These are phyloP conservation scores for Yarrowia divulgata DNA, from an alignment of 805 yeast genomes.

Conservation along the genomic window DNA sequence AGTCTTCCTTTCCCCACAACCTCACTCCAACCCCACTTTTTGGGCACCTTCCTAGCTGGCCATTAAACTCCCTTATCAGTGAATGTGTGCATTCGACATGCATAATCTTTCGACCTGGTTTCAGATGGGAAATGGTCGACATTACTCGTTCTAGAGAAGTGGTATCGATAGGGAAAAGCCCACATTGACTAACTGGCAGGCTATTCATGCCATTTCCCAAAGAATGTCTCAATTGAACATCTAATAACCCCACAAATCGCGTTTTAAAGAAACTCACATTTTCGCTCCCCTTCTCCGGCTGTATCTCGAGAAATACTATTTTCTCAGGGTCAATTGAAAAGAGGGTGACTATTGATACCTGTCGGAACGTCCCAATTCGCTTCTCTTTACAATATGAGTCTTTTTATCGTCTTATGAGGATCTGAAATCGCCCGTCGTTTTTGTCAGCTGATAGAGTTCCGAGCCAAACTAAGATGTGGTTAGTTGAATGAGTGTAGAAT, in stretches of 20 bases:
- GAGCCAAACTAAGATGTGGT: background rate
- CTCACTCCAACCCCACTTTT: background rate
- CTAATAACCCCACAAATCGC: too few relatives aligned
- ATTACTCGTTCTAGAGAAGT: background rate
- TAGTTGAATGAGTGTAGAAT: background rate
- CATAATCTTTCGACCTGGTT: background rate
- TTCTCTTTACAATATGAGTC: background rate
- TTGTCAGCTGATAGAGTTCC: background rate
- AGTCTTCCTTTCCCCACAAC: too few relatives aligned
- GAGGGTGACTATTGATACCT: background rate
- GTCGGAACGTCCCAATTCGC: background rate
- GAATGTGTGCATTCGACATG: background rate
- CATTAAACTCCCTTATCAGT: constrained; percentile 20
- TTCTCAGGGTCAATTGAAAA: constrained; percentile 13
- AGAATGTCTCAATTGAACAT: too few relatives aligned
- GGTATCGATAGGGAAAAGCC: too few relatives aligned
- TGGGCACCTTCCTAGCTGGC: background rate
- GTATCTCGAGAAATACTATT: background rate
- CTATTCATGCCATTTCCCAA: too few relatives aligned
- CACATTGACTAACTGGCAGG: too few relatives aligned
- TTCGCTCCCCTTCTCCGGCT: background rate
- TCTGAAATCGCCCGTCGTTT: background rate
- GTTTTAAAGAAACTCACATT: background rate
- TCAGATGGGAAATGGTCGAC: background rate
- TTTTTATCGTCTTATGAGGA: background rate